Base-by-base conservation (phyloP, 768 basidiomycete genomes). In the Russula abietina region DNA sequence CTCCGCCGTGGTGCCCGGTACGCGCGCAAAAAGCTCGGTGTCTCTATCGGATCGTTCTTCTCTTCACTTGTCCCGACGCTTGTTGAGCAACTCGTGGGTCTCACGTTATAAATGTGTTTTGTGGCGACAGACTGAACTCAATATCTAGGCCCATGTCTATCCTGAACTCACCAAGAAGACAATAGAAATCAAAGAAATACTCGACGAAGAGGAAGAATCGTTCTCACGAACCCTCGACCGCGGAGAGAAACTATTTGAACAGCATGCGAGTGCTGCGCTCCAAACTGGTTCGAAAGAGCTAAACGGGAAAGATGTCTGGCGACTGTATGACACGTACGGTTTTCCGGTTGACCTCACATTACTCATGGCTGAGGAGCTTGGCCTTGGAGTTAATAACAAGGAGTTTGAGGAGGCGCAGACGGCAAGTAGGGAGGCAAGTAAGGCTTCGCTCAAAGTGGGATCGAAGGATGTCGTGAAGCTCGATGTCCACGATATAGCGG, bases 161-260 rank as follows among this genome's bases (percentile, higher is more conserved):
- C 97, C 97, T 2, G 97, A 98, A 76, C 86, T 98, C 68, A 89
- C 82, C 22, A 92, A 85, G 72, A 88, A 84, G 69, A 78, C 83
- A 33, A 82, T 81, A 10, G 93, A 92, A 67, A 85, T 98, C 70
- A 93, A 93, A 71, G 93, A 97, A 73, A 93, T 99, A 65, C 81
- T 98, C 19, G 88, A 98, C 71, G 97, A 98, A 70, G 97, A 99
- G 74, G 97, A 99, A 72, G 91, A 91, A 67, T 97, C 95, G 0
- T 98, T 99, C 73, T 91, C 95, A 9, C 84, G 93, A n/a, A 98
- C 97, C 9, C 82, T 99, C 36, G 95, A 96, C 73, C 87, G 97
- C 32, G 97, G 97, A 36, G 97, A 99, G 78, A 92, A 87, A 71
- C 80, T 98, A 5, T 99, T 98, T 73, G 92, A 95, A 59, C 85